Evolutionary conservation across 139 green algal species (phyloP).

Genomic region (Coelastrella sp.): DNA sequence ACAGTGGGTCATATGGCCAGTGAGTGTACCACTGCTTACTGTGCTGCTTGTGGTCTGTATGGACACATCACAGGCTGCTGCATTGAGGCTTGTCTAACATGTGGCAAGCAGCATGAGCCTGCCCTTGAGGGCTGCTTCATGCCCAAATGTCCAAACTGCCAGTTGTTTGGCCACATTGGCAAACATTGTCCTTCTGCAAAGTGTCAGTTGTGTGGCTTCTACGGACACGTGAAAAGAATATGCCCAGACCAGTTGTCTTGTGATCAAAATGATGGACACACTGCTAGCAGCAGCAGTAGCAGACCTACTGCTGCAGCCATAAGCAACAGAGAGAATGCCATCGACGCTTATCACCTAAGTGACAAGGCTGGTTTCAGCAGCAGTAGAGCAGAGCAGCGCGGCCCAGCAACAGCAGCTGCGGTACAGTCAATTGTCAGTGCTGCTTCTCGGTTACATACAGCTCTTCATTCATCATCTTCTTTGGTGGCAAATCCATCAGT

Average conservation of each 20-base stretch:
- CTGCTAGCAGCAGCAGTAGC: background rate
- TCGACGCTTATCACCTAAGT: too few relatives aligned
- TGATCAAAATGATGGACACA: background rate
- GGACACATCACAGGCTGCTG: background rate
- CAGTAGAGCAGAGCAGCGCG: background rate
- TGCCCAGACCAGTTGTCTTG: background rate
- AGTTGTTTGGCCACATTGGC: background rate
- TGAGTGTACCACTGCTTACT: background rate
- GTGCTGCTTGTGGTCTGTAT: background rate
- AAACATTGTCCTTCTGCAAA: background rate
- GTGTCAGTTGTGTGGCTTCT: background rate
- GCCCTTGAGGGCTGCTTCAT: background rate
- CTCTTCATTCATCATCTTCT: too few relatives aligned
- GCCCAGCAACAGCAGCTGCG: background rate
- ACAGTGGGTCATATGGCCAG: background rate
- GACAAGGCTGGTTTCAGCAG: too few relatives aligned
- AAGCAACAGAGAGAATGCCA: background rate
- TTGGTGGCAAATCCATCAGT: too few relatives aligned
- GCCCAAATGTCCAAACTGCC: background rate
- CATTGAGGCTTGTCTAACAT: background rate
- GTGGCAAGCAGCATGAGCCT: background rate
- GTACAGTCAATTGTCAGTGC: too few relatives aligned
- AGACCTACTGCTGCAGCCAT: background rate
- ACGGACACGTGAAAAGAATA: background rate
- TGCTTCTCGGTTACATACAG: too few relatives aligned